Evolutionary conservation across 371 early-diverging fungal species (phyloP), one percentile per base, ranked within the genome.

Genomic region (Mucor lusitanicus): DNA sequence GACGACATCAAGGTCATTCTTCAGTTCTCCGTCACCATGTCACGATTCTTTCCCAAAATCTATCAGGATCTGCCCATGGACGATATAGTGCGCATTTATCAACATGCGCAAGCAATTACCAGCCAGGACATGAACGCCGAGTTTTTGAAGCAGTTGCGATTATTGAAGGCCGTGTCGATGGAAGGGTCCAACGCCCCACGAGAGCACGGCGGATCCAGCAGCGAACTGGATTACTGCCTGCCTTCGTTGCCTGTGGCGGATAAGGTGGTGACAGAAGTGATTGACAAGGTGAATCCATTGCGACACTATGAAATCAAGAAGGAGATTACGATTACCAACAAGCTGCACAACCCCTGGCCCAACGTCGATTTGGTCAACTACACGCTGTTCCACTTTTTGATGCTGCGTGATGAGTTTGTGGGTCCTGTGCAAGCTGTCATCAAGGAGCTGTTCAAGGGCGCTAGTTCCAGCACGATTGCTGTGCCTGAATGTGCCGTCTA

Each of bases 401-500:
- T 79, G 6, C 17, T 77, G 21, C 65, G 76, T 1, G 78, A 79
- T 25, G 74, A 79, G 32, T 6, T 79, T 0, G 42, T 63, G 7
- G 72, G 71, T 2, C 77, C 79, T 3, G 21, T 75, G 2, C 67
- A 73, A 40, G 15, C 56, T 0, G 67, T 66, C 0, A 53, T 79
- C 6, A 23, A 68, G 4, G 35, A 50, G 1, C 35, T 63, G 19
- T 54, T 63, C 12, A 39, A 40, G 1, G 59, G 60, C 0, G 37
- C 15, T 0, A 9, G 1, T 15, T 1, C 30, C 1, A 8, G 2
- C 4, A 23, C 13, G 1, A 55, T 65, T 1, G 17, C 40, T 1
- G 23, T 42, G 3, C 61, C 65, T 3, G 27, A 27, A 5, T 58
- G 42, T 6, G 27, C 61, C 0, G 15, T 69, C 0, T 69, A 28